Base-by-base conservation (phyloP, 2,329 filamentous ascomycete genomes). In the Helminthosporium solani region DNA sequence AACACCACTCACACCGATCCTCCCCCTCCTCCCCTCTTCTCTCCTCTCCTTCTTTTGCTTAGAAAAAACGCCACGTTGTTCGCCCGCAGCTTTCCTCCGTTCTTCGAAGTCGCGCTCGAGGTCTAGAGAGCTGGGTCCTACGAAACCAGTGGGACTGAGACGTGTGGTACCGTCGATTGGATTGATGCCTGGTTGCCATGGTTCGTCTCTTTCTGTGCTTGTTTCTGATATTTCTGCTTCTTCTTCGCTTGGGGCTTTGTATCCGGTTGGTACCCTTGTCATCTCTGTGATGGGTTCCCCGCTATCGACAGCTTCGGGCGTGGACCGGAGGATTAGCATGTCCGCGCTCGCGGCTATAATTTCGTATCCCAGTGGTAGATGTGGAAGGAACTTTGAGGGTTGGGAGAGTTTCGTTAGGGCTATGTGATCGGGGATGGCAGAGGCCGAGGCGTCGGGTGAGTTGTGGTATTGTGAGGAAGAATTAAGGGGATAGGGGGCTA, bases 121-220 rank as follows among this genome's bases (percentile, higher is more conserved):
- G 18, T 60, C 60, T 2, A 49, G 41, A 7, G 56, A 54, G 7
- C 61, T 57, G 5, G 34, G 7, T 3, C 64, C 60, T 12, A 62
- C 64, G 45, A 63, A 68, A n/a, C 65, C 66, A 1, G 65, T 68
- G 3, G 65, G 66, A 14, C 53, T 60, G 2, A 67, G 55, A 1
- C 63, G 57, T 1, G 64, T 55, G 0, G 66, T 70, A 15, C 66
- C 67, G 31, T 70, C 67, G 12, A 70, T 60, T 2, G 66, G 67
- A n/a, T 70, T 70, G 1, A 66, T 52, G 2, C 41, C 27, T 14
- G 19, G 35, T 12, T 42, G 28, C 37, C 47, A 42, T 15, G 33
- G 27, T 8, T 43, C 38, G 19, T 2, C 20, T 33, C 9, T 33
- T 18, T 35, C 47, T 39, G 18, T 30, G n/a, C 14, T 31, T 19